Base-by-base conservation (phyloP, 306 rosid species). In the Alnus glutinosa region DNA sequence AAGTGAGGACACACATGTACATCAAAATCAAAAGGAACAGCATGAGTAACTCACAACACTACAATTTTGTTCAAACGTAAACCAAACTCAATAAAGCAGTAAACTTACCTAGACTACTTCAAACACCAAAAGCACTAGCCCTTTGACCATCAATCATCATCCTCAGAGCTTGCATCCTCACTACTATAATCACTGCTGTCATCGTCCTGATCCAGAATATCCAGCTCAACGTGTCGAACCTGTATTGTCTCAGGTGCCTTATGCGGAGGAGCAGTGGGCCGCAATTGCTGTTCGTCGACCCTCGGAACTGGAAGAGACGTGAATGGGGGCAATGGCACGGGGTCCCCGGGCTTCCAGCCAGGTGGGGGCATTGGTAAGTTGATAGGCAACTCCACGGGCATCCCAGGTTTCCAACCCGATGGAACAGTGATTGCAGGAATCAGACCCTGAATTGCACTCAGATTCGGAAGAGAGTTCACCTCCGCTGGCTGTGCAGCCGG, bases 311-410 rank as follows among this genome's bases (percentile, higher is more conserved):
- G 83, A 82, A 87, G 86, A 46, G 93, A 89, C 28, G 82, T 88
- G 85, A 89, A 54, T 14, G 91, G 87, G 16, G 97, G 97, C 85
- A 94, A 83, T 30, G 95, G 90, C 82, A 94, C 97, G 11, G 97
- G 97, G 79, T 94, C 98, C 84, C 98, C 98, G 0, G 93, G 91
- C 87, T 94, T 92, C 97, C 98, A 94, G 51, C 97, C 98, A 55
- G 97, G 97, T 1, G 97, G 98, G 46, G 97, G 97, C 87, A 94
- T 72, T 73, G 97, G 96, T 30, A 92, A 1, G 77, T 89, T 90
- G 4, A 73, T 78, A 46, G 98, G 97, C 79, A 94, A 87, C 49
- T 89, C 89, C 82, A 94, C 93, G 39, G 97, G 97, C 97, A 92
- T 92, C 66, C 97, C 97, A 16, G 98, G 98, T 81, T 92, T 94